Percentiles rank a stretch among this genome's conserved stretches.
Evolutionary conservation across 495 filamentous ascomycete genomes (phyloP).

Genomic region (Filosporella fistucella): DNA sequence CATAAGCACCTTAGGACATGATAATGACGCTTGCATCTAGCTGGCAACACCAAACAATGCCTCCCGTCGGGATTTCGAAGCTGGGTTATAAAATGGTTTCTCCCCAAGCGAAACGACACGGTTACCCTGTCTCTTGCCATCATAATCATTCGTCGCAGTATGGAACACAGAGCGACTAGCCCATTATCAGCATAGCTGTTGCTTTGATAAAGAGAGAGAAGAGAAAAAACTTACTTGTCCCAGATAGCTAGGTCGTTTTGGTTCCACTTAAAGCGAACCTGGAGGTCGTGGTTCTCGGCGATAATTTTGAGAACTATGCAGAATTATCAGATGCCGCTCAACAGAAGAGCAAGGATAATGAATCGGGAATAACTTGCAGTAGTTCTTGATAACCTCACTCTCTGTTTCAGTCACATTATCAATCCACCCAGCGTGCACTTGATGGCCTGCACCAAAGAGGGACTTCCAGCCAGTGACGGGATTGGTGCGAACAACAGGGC

Average conservation of each 20-base stretch:
- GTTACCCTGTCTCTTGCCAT: constrained; percentile 51
- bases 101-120: constrained; percentile 63
- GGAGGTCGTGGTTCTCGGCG: constrained; percentile 79
- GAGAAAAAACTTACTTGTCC: no score
- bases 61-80: constrained; percentile 4
- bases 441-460: constrained; percentile 60
- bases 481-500: constrained; percentile 72
- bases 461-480: constrained; percentile 72
- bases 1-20: no score
- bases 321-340: no score
- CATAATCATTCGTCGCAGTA: constrained; percentile 58
- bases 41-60: no score
- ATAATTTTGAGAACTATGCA: no score
- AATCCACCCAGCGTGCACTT: constrained; percentile 38
- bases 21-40: no score
- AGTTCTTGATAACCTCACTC: constrained; percentile 7
- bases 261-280: constrained; percentile 63
- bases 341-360: no score
- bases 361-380: neutral
- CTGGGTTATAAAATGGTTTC: constrained; percentile 47
- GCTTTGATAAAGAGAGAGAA: no score
- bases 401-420: constrained; percentile 8
- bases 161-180: constrained; percentile 48
- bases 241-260: constrained; percentile 68
- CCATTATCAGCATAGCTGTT: no score